Conservation (phyloP, 2,329 filamentous ascomycete genomes). For the Neonectria ditissima region DNA sequence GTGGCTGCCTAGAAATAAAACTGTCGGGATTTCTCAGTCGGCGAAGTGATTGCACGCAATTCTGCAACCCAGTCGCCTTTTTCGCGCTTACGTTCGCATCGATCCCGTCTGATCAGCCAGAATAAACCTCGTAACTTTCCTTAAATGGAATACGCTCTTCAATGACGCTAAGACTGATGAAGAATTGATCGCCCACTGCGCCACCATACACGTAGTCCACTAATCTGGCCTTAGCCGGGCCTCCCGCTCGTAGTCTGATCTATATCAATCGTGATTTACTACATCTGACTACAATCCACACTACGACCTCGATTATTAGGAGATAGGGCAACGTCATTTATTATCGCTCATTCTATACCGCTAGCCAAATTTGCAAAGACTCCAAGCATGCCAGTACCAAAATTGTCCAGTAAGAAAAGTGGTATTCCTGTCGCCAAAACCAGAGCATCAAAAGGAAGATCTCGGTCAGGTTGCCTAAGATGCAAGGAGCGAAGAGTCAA, state of each 20-base stretch:
- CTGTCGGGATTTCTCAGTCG: slow-evolving; percentile 13
- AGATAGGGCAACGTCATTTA: slow-evolving; percentile 13
- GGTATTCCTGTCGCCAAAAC: slow-evolving; percentile 13
- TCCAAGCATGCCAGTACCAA: slow-evolving; percentile 15
- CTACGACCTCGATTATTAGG: slow-evolving; percentile 13
- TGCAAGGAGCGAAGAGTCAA: slow-evolving; percentile 14
- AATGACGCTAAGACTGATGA: slow-evolving; percentile 10
- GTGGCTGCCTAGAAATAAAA: slow-evolving; percentile 7
- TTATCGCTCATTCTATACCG: slow-evolving; percentile 15
- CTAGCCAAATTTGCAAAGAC: slow-evolving; percentile 14
- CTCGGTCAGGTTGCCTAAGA: slow-evolving; percentile 13
- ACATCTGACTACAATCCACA: slow-evolving; percentile 13
- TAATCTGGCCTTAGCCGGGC: slow-evolving; percentile 13
- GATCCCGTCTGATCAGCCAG: slow-evolving; percentile 10
- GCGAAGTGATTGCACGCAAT: slow-evolving; percentile 11
- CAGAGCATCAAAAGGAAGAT: slow-evolving; percentile 14
- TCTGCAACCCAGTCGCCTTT: slow-evolving; percentile 12
- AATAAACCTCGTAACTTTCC: slow-evolving; percentile 12
- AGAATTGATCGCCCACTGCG: slow-evolving; percentile 11
- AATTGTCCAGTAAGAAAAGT: slow-evolving; percentile 14
- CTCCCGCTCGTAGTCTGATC: slow-evolving; percentile 11
- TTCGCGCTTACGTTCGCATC: slow-evolving; percentile 12
- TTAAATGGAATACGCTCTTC: slow-evolving; percentile 9
- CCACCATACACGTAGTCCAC: slow-evolving; percentile 9
- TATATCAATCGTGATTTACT: slow-evolving; percentile 16